Base-by-base conservation (phyloP, 2,329 filamentous ascomycete species). In the Trichothecium roseum region DNA sequence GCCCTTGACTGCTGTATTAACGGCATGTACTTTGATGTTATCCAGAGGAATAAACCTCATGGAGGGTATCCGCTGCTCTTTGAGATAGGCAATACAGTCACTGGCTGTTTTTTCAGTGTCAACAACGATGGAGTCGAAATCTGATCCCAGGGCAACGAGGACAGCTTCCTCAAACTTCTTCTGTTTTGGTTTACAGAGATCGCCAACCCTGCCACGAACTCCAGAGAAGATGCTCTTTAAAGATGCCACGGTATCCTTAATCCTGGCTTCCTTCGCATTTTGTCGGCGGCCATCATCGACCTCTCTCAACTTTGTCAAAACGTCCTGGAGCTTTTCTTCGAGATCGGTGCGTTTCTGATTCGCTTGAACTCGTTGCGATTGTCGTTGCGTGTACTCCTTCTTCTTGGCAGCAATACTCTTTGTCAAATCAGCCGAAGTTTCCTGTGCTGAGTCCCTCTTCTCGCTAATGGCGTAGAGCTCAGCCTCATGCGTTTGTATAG, bases 21-120 rank as follows among this genome's bases (percentile, higher is more conserved):
- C 76, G 9, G 85, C 79, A 55, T 85, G 88, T 53, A 95, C 88
- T 52, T 96, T 93, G 56, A 98, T 94, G 35, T 94, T 95, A 64
- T 98, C 91, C 14, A 98, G 70, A 1, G 91, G 91, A 43, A 96
- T 88, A 57, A 98, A 96, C 1, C 86, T 95, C 60, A 91, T 85
- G 39, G 88, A 85, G 6, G 83, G 75, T 36, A 84, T 80, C 37
- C 85, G 79, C 53, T 95, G 85, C 44, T 94, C 86, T 48, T 91
- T 91, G 39, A 98, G 74, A 51, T 94, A 93, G 46, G 91, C 78
- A 37, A 98, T 91, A 55, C 91, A 98, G 48, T 95, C 87, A 40
- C 87, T 81, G 18, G 85, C 91, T 1, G 84, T 91, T 62, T 91
- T 94, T 58, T 96, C 87, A 2, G 86, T 89, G 49, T 98, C 91